Percentiles rank a stretch among this genome's conserved stretches.
These are phyloP conservation scores for Aspergillus kassunensis DNA, from an alignment of 495 filamentous ascomycete genomes.

Conservation along the genomic window DNA sequence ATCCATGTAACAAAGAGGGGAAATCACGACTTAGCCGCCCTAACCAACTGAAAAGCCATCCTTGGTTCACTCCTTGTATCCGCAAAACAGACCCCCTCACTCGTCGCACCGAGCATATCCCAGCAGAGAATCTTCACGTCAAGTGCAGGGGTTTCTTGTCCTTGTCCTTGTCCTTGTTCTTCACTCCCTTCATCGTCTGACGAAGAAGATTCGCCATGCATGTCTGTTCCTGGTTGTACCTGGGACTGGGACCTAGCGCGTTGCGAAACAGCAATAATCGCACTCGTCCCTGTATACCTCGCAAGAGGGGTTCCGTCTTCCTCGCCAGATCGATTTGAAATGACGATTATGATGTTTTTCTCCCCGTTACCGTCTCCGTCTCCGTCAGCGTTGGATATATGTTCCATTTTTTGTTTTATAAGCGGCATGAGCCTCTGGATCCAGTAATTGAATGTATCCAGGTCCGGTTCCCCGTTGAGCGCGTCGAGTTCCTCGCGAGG, in stretches of 20 bases:
- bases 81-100: conserved; percentile 47
- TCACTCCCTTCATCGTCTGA: conserved; percentile 4
- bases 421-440: conserved; percentile 76
- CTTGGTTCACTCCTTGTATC: conserved; percentile 42
- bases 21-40: neutral
- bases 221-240: conserved; percentile 31
- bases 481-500: conserved; percentile 43
- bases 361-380: conserved; percentile 11
- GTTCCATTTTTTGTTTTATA: conserved; percentile 47
- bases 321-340: conserved; percentile 75
- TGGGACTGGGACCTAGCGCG: conserved; percentile 12
- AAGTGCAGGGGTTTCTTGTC: conserved; percentile 17
- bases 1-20: neutral
- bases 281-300: conserved; percentile 80
- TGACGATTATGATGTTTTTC: conserved; percentile 69
- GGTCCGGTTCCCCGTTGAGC: conserved; percentile 58
- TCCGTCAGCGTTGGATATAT: conserved; percentile 25
- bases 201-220: conserved; percentile 22
- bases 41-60: conserved; percentile 38
- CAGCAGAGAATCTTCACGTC: conserved; percentile 45
- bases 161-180: no score
- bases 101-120: conserved; percentile 42
- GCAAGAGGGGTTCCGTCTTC: conserved; percentile 47
- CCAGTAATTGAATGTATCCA: conserved; percentile 87
- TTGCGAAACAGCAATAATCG: conserved; percentile 68